phyloP scores from a whole-genome alignment of 306 rosid genomes.

The Fragaria iinumae region DNA sequence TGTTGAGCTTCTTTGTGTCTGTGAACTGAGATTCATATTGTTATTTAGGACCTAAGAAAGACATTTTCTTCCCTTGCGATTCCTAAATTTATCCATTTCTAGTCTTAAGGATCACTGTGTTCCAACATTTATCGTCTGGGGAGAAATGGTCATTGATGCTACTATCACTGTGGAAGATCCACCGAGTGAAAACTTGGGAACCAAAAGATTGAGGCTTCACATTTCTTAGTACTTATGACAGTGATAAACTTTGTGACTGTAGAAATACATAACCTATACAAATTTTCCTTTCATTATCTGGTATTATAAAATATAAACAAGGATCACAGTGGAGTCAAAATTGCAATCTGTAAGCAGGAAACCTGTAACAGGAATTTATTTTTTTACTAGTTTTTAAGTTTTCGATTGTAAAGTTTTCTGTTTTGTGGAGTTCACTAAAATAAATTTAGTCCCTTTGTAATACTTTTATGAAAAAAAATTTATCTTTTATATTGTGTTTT shows the following conservation, averaged over 20 bases:
- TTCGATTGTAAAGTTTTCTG: not conserved
- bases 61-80: not conserved
- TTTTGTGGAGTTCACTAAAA: not conserved
- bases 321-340: not conserved
- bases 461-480: not conserved
- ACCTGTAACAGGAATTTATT: not conserved
- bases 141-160: not conserved
- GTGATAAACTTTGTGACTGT: not conserved
- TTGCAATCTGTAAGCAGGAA: not conserved
- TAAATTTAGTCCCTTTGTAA: not conserved
- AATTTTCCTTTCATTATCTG: not conserved
- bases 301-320: not conserved
- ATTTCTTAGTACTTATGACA: not conserved
- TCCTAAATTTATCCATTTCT: not conserved
- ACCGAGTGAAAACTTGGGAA: not conserved
- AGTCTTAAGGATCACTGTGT: not conserved
- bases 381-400: not conserved
- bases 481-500: not conserved
- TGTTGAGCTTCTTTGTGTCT: not conserved
- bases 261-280: not conserved
- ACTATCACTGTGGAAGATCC: not conserved
- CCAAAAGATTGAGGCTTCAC: slow-evolving; percentile 8
- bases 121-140: not conserved
- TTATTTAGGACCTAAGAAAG: not conserved
- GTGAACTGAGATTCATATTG: not conserved